Base-by-base conservation (phyloP, 2,329 filamentous ascomycete species). In the Ustilaginoidea virens region DNA sequence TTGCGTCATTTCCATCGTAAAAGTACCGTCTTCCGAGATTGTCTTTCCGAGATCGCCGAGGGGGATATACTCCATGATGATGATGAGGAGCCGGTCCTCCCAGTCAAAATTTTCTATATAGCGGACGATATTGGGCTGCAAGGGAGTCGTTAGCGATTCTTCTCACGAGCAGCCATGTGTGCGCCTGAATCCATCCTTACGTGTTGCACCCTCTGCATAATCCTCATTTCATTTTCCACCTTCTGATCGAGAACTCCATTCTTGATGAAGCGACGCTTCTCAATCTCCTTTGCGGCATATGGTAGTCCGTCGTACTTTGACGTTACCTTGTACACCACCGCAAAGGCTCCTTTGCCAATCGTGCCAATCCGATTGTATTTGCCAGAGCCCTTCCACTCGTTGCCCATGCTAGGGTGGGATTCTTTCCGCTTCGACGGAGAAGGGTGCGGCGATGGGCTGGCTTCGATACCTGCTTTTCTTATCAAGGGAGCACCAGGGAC, bases 161-260 rank as follows among this genome's bases (percentile, higher is more conserved):
- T n/a, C n/a, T n/a, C n/a, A n/a, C n/a, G n/a, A n/a, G n/a, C n/a
- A n/a, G n/a, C n/a, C n/a, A n/a, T n/a, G n/a, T n/a, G n/a, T n/a
- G n/a, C n/a, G n/a, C n/a, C n/a, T n/a, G n/a, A n/a, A n/a, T n/a
- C n/a, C n/a, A n/a, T n/a, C n/a, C 78, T 65, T 58, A 85, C 80
- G 58, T 98, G 90, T 30, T 75, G 63, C 29, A 96, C 68, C 30
- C 65, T 69, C 44, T 78, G 74, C 83, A 98, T 96, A 42, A 98
- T 96, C 39, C 74, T 80, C 77, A 98, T 87, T 56, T 98, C 90
- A 43, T 92, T 94, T 47, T 94, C 82, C 10, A 96, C 79, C 51
- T 92, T 93, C 39, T 85, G 77, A 44, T 93, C 85, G 14, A 93
- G 55, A 13, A 86, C 64, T 3, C 85, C 86, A 42, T 93, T 90